These are phyloP conservation scores for Fusarium protoensiforme DNA, from an alignment of 2,329 filamentous ascomycete genomes.

Conservation along the genomic window DNA sequence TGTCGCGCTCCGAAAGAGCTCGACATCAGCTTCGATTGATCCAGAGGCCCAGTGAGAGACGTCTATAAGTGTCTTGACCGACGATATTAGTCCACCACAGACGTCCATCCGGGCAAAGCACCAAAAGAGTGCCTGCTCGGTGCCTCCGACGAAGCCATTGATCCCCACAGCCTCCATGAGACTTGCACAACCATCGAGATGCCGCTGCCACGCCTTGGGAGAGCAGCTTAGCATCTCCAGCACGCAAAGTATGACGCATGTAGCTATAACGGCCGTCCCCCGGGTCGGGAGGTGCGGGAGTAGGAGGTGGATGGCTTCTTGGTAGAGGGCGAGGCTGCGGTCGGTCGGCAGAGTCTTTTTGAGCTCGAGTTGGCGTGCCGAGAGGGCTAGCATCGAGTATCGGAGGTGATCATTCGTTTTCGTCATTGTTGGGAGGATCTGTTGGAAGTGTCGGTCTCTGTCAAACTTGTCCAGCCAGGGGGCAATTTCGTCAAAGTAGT, in stretches of 20 bases:
- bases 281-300: slow-evolving; percentile 59
- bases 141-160: slow-evolving; percentile 61
- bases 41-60: slow-evolving; percentile 57
- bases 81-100: slow-evolving; percentile 63
- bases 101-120: slow-evolving; percentile 66
- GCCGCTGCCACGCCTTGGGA: slow-evolving; percentile 61
- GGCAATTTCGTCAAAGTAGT: slow-evolving; percentile 55
- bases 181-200: slow-evolving; percentile 63
- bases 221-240: slow-evolving; percentile 64
- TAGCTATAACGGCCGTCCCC: slow-evolving; percentile 61
- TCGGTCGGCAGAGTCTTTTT: slow-evolving; percentile 51
- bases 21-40: slow-evolving; percentile 45
- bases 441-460: slow-evolving; percentile 58
- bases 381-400: slow-evolving; percentile 62
- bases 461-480: slow-evolving; percentile 66
- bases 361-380: slow-evolving; percentile 61
- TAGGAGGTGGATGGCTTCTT: slow-evolving; percentile 62
- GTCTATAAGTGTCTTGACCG: slow-evolving; percentile 61
- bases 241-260: slow-evolving; percentile 64
- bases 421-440: slow-evolving; percentile 59
- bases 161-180: slow-evolving; percentile 62
- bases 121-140: slow-evolving; percentile 64
- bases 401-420: slow-evolving; percentile 56
- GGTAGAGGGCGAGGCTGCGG: slow-evolving; percentile 59
- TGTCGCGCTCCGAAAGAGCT: slow-evolving; percentile 48